Evolutionary conservation across 2,329 filamentous ascomycete genomes (phyloP), one percentile per base, ranked within the genome.

Genomic region (Cladosporium halotolerans): DNA sequence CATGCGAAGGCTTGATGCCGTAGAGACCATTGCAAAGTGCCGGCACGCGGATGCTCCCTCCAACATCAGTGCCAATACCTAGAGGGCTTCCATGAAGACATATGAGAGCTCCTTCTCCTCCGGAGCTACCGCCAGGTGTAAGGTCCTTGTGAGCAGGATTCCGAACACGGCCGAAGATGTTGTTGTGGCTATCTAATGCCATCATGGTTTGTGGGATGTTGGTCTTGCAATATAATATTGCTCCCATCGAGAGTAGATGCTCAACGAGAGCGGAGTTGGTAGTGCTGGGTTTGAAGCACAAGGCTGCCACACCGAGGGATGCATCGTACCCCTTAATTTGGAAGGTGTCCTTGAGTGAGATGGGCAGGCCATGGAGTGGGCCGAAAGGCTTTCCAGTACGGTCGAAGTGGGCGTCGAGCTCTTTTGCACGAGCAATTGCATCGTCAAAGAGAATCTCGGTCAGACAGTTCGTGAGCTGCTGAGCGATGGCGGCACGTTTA

Each of bases 131-230:
- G 3, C 78, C 78, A 2, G 76, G 73, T 4, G 78, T 79, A 14
- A 79, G 66, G 2, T 65, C 60, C 8, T 62, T 66, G 54, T 79
- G 78, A 49, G 72, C 64, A 0, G 77, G 73, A 57, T 80, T 79
- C 31, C 79, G 59, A 0, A 74, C 73, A 13, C 73, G 72, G 2
- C 73, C 73, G 54, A 73, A 76, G 39, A 76, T 64, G 53, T 79
- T 76, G 61, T 80, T 80, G 61, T 79, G 76, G 1, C 71, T 74
- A 57, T 80, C 77, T 11, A 76, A 59, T 4, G 72, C 69, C 74
- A 79, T 76, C 58, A 81, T 70, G 0, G 76, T 79, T 55, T 78
- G 75, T 3, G 79, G 78, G 1, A 81, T 65, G 55, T 80, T 80
- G 3, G 79, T 81, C 63, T 81, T 79, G 63, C 69, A 73, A 57